Evolutionary conservation across 1,284 basidiomycete species (phyloP), one percentile per base, ranked within the genome.

Genomic region (Paramarasmius palmivorus): DNA sequence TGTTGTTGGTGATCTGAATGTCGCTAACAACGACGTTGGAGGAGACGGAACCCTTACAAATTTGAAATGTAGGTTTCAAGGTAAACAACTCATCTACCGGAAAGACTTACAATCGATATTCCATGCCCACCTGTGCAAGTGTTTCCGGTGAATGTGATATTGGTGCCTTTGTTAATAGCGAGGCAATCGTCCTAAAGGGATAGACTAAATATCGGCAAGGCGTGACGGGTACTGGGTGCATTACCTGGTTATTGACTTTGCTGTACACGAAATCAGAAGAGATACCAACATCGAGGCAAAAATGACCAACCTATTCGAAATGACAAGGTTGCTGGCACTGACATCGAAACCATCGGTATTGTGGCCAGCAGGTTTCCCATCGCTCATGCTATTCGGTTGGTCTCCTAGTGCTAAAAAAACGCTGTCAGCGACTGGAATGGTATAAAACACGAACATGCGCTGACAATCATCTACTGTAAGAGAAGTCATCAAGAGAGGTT

Each of bases 291-390:
- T 22, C 17, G 39, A 19, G 12, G n/a, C n/a, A 32, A 17, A n/a
- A 23, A 14, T 19, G 15, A 35, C 25, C 63, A 57, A 77, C 65
- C 72, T 72, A 44, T 70, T 69, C 57, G 73, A 61, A 50, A 83
- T 78, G 9, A 70, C 69, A 41, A 85, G 49, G 52, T 80, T 60
- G 1, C 65, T 71, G 3, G 77, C 77, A 49, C 68, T 68, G 58
- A 69, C 65, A 54, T 84, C 82, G 55, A 85, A 84, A 2, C 79
- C 81, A 52, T 84, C 82, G 1, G 83, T 86, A 57, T 81, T 81
- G 57, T 63, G 73, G 64, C 74, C 75, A 25, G 74, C 74, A 41
- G 74, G 51, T 3, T 64, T 55, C 14, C 77, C 75, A 34, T 65
- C 65, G 57, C 77, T 79, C 39, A 75, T 66, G 4, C 72, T 65